phyloP scores from a whole-genome alignment of 2,329 filamentous ascomycete species.

The Diaporthe amygdali region DNA sequence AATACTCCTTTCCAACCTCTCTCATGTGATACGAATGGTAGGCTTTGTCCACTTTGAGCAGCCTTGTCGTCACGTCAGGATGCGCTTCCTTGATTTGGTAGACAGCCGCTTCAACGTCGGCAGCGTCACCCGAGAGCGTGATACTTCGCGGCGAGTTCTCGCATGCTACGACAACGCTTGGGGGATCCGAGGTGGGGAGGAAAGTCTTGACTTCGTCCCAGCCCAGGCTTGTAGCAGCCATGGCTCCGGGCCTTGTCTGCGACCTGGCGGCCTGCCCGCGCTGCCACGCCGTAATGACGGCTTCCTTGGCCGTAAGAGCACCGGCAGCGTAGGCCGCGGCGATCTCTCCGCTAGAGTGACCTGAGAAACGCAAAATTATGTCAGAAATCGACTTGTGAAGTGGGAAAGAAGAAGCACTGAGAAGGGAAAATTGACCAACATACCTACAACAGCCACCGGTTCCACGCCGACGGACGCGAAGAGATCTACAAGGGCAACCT shows the following conservation, averaged over 20 bases:
- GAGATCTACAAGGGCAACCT: conserved; percentile 43
- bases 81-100: background rate
- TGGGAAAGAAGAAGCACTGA: no score
- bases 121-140: conserved; percentile 39
- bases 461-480: conserved; percentile 41
- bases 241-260: no score
- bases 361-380: no score
- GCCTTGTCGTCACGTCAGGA: background rate
- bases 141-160: conserved; percentile 33
- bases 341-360: conserved; percentile 31
- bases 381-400: no score
- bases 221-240: no score
- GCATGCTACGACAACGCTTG: conserved; percentile 13
- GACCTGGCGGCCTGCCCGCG: no score
- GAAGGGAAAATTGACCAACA: no score
- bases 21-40: background rate
- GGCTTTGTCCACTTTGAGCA: background rate
- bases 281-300: no score
- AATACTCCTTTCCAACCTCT: background rate
- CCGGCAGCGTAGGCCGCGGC: conserved; percentile 16
- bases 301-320: background rate
- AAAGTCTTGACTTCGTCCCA: no score
- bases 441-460: conserved; percentile 34
- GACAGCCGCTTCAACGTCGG: conserved; percentile 31
- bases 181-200: background rate